Evolutionary conservation across 176 grass and related monocot genomes (phyloP).

Genomic region (Triticum urartu): DNA sequence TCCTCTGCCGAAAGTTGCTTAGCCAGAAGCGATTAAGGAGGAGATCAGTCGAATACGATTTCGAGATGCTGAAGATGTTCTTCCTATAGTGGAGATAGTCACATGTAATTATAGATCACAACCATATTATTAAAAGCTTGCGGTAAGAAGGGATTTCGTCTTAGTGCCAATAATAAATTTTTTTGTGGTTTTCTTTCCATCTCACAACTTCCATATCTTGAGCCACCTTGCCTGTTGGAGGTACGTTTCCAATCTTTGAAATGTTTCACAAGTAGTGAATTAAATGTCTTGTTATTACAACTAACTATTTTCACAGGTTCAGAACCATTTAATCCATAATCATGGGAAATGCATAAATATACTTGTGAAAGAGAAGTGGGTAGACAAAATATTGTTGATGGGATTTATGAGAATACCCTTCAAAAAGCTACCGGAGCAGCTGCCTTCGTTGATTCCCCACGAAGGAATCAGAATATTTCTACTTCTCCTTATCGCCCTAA

Average conservation of each 20-base stretch:
- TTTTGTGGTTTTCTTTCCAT: too few relatives aligned
- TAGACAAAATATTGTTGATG: not conserved
- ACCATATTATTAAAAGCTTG: constrained; percentile 21
- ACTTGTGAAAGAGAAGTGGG: not conserved
- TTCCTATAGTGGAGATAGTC: not conserved
- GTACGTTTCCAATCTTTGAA: too few relatives aligned
- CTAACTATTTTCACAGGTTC: too few relatives aligned
- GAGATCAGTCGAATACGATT: not conserved
- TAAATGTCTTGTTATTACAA: too few relatives aligned
- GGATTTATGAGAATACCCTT: not conserved
- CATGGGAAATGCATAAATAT: not conserved
- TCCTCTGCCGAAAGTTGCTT: not conserved
- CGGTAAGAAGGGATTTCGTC: not conserved
- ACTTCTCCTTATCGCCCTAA: not conserved
- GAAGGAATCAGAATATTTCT: not conserved
- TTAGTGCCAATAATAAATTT: not conserved
- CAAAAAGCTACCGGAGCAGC: too few relatives aligned
- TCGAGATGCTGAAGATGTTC: too few relatives aligned
- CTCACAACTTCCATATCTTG: too few relatives aligned
- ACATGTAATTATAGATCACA: not conserved
- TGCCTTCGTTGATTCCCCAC: not conserved
- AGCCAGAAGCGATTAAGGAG: not conserved
- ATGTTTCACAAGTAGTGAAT: too few relatives aligned
- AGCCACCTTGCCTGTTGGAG: too few relatives aligned
- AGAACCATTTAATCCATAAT: too few relatives aligned